Conservation (phyloP, 2,329 filamentous ascomycete species). For the Scytalidium sp. region DNA sequence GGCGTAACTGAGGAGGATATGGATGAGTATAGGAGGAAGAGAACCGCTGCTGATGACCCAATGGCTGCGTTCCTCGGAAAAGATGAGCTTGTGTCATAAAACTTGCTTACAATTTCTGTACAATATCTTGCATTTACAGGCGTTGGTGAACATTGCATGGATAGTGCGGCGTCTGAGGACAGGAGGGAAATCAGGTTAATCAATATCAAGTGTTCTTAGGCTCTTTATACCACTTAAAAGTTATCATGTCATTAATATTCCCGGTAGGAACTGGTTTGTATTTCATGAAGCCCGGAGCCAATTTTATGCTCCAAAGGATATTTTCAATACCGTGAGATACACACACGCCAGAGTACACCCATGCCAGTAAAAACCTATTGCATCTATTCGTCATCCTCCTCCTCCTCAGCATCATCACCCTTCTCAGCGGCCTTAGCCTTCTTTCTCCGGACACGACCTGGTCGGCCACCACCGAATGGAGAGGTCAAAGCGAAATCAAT, state of each 20-base stretch:
- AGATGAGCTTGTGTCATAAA: conserved; percentile 57
- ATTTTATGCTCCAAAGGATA: conserved; percentile 1
- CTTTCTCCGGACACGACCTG: conserved; percentile 98
- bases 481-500: conserved; percentile 98
- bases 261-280: neutral
- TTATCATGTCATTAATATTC: neutral
- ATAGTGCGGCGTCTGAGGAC: neutral
- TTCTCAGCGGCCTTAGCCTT: conserved; percentile 96
- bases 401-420: conserved; percentile 75
- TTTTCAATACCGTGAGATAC: conserved; percentile 11
- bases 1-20: conserved; percentile 80
- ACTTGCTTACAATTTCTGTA: neutral
- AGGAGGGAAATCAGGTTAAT: too few species aligned
- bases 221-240: too few species aligned
- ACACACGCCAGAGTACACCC: conserved; percentile 26
- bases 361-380: conserved; percentile 16
- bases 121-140: conserved; percentile 12
- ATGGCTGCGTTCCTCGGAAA: conserved; percentile 81
- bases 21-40: conserved; percentile 78
- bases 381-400: conserved; percentile 72
- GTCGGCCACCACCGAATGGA: conserved; percentile 94
- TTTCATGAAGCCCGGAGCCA: neutral
- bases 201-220: too few species aligned
- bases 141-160: conserved; percentile 9
- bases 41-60: conserved; percentile 73